Conservation (phyloP, 148 eudicot species). For the Silene uniflora region DNA sequence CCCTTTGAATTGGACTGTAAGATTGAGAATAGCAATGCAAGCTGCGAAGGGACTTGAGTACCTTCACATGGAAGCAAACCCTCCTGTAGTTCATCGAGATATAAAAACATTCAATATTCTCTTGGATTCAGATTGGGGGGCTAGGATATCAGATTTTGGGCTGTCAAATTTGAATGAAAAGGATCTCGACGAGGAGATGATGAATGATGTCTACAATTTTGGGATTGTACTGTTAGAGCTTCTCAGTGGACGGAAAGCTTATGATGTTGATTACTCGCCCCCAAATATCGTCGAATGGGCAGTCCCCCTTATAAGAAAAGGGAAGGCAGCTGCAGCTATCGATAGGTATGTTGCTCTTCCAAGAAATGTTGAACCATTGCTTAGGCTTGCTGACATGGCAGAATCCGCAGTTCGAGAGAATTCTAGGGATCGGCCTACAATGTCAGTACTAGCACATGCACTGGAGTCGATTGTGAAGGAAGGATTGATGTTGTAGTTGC, state of each 20-base stretch:
- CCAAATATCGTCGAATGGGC: constrained; percentile 88
- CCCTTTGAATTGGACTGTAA: constrained; percentile 61
- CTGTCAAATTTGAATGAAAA: constrained; percentile 48
- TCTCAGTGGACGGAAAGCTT: constrained; percentile 81
- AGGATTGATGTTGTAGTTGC: constrained; percentile 55
- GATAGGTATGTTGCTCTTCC: constrained; percentile 85
- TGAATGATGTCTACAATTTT: constrained; percentile 62
- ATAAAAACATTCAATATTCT: constrained; percentile 80
- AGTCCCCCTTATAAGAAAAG: constrained; percentile 58
- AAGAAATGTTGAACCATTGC: constrained; percentile 82
- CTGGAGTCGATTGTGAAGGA: constrained; percentile 72
- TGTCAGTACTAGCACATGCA: constrained; percentile 53
- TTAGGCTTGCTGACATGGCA: constrained; percentile 78
- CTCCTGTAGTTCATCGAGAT: constrained; percentile 77
- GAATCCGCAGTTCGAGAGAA: constrained; percentile 67
- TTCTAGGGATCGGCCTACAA: constrained; percentile 56
- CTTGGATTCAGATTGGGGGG: constrained; percentile 78
- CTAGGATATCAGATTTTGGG: constrained; percentile 80
- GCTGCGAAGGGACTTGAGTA: constrained; percentile 91
- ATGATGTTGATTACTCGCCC: constrained; percentile 69
- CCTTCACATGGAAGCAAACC: constrained; percentile 62
- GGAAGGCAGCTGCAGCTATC: constrained; percentile 69
- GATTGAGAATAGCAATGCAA: constrained; percentile 77
- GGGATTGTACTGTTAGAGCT: constrained; percentile 85
- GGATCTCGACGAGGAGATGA: constrained; percentile 50